Percentiles rank a stretch among this genome's conserved stretches.
Evolutionary conservation across 257 asterid species (phyloP).

Genomic region (Lavandula angustifolia): DNA sequence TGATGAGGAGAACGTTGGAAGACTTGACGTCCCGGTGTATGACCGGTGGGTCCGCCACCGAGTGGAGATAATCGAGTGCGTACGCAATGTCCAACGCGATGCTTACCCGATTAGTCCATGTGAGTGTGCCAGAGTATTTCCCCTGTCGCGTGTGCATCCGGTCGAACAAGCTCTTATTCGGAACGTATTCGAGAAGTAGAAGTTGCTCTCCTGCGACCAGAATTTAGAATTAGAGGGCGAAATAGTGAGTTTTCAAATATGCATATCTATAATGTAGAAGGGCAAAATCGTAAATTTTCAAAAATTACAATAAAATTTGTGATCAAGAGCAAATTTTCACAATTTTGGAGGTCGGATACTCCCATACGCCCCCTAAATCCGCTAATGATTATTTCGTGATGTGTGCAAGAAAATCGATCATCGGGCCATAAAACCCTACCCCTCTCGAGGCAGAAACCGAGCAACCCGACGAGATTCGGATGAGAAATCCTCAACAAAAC

Average conservation of each 20-base stretch:
- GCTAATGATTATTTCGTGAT: no score
- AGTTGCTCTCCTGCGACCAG: constrained; percentile 68
- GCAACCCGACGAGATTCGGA: constrained; percentile 64
- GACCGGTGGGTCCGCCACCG: constrained; percentile 70
- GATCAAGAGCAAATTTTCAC: no score
- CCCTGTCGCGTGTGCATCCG: constrained; percentile 70
- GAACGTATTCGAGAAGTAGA: constrained; percentile 68
- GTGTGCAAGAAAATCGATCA: no score
- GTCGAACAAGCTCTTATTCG: constrained; percentile 74
- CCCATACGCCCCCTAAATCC: no score
- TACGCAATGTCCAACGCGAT: constrained; percentile 70
- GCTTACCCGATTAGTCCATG: constrained; percentile 63
- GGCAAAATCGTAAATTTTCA: no score
- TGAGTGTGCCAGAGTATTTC: constrained; percentile 46
- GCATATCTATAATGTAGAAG: not conserved
- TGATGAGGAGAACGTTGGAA: constrained; percentile 56
- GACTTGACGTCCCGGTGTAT: constrained; percentile 78
- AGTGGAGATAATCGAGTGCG: constrained; percentile 80
- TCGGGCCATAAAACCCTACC: constrained; percentile 34
- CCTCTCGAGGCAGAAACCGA: constrained; percentile 82
- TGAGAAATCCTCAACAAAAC: constrained; percentile 86
- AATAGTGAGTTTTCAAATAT: not conserved
- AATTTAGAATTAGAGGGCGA: not conserved
- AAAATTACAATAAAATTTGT: no score
- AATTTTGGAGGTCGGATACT: no score